Percentiles rank a stretch among this genome's conserved stretches.
These are phyloP conservation scores for Mikania micrantha DNA, from an alignment of 129 eudicot species.

Conservation along the genomic window DNA sequence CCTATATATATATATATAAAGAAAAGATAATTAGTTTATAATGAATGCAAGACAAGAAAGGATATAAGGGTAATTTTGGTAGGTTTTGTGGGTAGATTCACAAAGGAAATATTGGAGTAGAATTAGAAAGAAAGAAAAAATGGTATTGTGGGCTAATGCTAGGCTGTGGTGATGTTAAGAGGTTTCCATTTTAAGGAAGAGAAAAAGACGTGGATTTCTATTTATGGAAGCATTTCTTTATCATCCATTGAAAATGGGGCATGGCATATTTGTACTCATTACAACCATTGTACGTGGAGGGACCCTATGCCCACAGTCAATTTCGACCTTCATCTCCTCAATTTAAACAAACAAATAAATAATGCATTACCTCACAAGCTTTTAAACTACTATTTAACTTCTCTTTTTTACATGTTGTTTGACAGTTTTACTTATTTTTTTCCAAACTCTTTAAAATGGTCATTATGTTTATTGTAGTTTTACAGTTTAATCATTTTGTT, in stretches of 20 bases:
- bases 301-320: conserved; percentile 33
- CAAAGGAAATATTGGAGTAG: conserved; percentile 22
- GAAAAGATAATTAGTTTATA: background rate
- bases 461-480: no score
- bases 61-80: conserved; percentile 8
- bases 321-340: conserved; percentile 29
- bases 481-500: no score
- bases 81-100: conserved; percentile 14
- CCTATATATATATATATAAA: background rate
- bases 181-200: conserved; percentile 23
- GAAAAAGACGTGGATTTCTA: conserved; percentile 26
- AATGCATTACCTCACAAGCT: background rate
- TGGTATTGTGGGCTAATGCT: conserved; percentile 49
- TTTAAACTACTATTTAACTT: background rate
- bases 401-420: no score
- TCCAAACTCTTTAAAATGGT: no score
- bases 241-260: conserved; percentile 30
- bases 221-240: conserved; percentile 28
- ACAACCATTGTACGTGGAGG: conserved; percentile 31
- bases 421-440: no score
- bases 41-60: background rate
- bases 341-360: conserved; percentile 6
- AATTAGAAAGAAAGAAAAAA: no score
- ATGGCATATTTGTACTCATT: conserved; percentile 34
- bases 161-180: conserved; percentile 49